Base-by-base conservation (phyloP, 1,139 yeast species). In the Yamadazyma buinensis region DNA sequence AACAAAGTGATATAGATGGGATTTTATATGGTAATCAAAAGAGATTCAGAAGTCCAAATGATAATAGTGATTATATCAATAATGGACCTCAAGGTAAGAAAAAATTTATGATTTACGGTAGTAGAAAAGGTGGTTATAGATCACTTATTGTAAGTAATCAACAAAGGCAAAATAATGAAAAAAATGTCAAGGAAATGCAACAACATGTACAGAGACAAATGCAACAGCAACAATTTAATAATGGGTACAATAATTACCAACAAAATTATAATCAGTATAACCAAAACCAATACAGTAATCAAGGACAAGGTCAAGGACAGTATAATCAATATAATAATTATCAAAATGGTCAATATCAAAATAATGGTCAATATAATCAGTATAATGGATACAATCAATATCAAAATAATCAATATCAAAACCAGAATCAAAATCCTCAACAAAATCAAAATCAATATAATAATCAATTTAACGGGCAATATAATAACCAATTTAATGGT, bases 1-100 rank as follows among this genome's bases (percentile, higher is more conserved):
- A 78, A 3, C 77, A 72, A 29, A 83, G 82, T 37, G 96, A 88
- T 53, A 73, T 71, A 35, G 85, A 81, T 40, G 65, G 73, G n/a
- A 66, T 87, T 19, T 49, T 68, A 30, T 76, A 77, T 45, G 62
- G 67, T 3, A 56, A 59, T 17, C 42, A 49, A 31, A 48, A 51
- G 24, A 49, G 69, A 36, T 64, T 63, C 46, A 52, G 61, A 26
- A 51, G 58, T 24, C 59, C 61, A 18, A 50, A 52, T 26, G 68
- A 61, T 37, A 63, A 61, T 41, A 46, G 59, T 23, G 68, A 56
- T 29, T 70, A 69, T 43, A 54, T 69, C 15, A 69, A 69, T 41
- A 47, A 43, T 10, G 75, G 75, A 2, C 75, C 75, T 2, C 53
- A 57, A 32, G 73, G 73, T 1, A 57, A 49, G 26, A 63, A 65